Evolutionary conservation across 2,329 filamentous ascomycete species (phyloP), one percentile per base, ranked within the genome.

Genomic region (Chrysoporthe austroafricana): DNA sequence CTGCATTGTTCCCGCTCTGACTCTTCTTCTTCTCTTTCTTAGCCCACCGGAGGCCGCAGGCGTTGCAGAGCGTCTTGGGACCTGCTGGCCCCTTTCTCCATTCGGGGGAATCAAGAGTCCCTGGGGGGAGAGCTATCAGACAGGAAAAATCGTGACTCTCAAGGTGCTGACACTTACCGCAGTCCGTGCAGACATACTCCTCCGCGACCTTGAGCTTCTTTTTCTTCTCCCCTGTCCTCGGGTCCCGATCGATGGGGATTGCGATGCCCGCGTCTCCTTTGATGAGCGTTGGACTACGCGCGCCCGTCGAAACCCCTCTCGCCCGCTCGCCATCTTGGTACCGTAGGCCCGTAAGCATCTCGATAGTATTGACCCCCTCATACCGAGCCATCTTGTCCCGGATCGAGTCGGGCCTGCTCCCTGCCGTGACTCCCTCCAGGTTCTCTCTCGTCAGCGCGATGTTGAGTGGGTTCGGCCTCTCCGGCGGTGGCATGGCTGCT

Each of bases 111-210:
- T 97, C 94, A 52, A 96, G 85, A 0, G 93, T 97, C 44, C 87
- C 88, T 90, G 70, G 21, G 16, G 5, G 42, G 11, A 42, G 34
- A 9, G 4, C 18, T 11, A 42, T 44, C 21, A 60, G 57, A 18
- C 39, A 44, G n/a, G 14, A 18, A 21, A 39, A 39, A 39, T 21
- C 5, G 6, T 60, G 7, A 13, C 7, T 7, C 26, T 18, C 6
- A 26, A 8, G 21, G 44, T 42, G 48, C 46, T 32, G 58, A 44
- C 44, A 81, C 85, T 71, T 81, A 83, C 95, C 94, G 79, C 95
- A 98, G 78, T 97, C 95, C 1, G 93, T 95, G 79, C 95, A 98
- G 48, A 97, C 93, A 76, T 97, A 97, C 82, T 97, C 94, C 75
- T 97, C 89, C 1, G 86, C 85, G 34, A 88, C 85, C 77, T 97